Base-by-base conservation (phyloP, 768 basidiomycete species). In the Punctularia strigosozonata region DNA sequence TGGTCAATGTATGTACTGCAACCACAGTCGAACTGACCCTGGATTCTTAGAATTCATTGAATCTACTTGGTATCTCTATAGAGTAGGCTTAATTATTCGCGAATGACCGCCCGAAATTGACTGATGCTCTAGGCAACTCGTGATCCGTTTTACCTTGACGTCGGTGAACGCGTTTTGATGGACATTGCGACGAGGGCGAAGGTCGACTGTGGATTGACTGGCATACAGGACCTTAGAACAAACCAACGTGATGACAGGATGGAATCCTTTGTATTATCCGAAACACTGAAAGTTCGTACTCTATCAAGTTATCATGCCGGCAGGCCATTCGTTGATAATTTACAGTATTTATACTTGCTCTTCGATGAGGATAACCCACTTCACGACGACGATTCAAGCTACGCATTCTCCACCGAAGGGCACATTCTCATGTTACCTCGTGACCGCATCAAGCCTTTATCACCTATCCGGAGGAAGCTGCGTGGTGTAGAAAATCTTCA, bases 231-330 rank as follows among this genome's bases (percentile, higher is more conserved):
- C 57, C 69, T 97, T 2, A 67, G 80, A 30, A 77, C 67, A 22
- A 84, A 87, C 47, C 66, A 76, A 49, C 75, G 73, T 14, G 89
- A 92, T 46, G 89, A 98, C 51, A 74, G 94, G 43, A 98, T 98
- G 95, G 95, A 98, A 57, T 89, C 85, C 4, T 99, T 98, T 56
- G 77, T 77, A n/a, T 66, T 97, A 23, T 90, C 87, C 3, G 92
- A 94, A 61, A 90, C 90, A 1, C 62, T 95, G 34, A 94, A 92
- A 70, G 89, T 81, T 43, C 23, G 58, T 41, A n/a, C 30, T 13
- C 6, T 28, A 13, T 20, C 19, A 34, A 25, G 25, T 8, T 34
- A 23, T 22, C 22, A 15, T 35, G 21, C 33, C 32, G 38, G 33
- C 23, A 36, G 25, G 26, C 31, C 23, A n/a, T 5, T 37, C 14